Evolutionary conservation across 1,139 yeast genomes (phyloP).

Genomic region (Diutina scorzettiae): DNA sequence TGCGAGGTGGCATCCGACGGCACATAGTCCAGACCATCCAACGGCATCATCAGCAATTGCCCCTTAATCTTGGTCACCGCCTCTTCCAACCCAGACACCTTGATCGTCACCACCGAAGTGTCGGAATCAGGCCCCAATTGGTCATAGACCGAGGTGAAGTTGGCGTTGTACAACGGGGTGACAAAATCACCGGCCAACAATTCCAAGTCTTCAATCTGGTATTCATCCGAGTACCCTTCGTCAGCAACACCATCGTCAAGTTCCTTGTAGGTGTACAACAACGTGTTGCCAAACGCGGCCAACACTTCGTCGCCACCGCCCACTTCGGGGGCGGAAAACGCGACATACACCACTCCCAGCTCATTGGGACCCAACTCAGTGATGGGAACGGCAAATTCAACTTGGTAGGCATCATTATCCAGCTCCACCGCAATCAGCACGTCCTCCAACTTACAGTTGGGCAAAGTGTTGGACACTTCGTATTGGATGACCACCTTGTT

Average conservation of each 20-base stretch:
- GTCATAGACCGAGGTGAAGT: conserved; percentile 66
- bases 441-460: conserved; percentile 64
- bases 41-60: conserved; percentile 65
- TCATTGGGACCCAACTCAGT: conserved; percentile 61
- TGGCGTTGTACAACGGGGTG: conserved; percentile 65
- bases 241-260: conserved; percentile 64
- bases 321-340: conserved; percentile 46
- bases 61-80: conserved; percentile 37
- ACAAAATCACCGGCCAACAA: conserved; percentile 76
- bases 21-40: conserved; percentile 68
- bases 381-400: conserved; percentile 66
- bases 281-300: conserved; percentile 53
- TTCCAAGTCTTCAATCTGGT: conserved; percentile 74
- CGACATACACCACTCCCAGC: conserved; percentile 69
- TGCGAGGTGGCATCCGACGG: conserved; percentile 53
- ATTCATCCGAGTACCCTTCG: conserved; percentile 89
- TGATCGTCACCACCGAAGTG: conserved; percentile 25
- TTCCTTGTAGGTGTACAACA: conserved; percentile 72
- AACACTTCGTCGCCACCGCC: conserved; percentile 26
- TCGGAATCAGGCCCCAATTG: conserved; percentile 35
- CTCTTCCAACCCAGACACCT: conserved; percentile 22
- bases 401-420: conserved; percentile 45
- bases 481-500: conserved; percentile 76
- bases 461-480: conserved; percentile 74
- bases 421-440: conserved; percentile 67